phyloP scores from a whole-genome alignment of 345 rosid genomes.

The Erysimum cheiranthoides region DNA sequence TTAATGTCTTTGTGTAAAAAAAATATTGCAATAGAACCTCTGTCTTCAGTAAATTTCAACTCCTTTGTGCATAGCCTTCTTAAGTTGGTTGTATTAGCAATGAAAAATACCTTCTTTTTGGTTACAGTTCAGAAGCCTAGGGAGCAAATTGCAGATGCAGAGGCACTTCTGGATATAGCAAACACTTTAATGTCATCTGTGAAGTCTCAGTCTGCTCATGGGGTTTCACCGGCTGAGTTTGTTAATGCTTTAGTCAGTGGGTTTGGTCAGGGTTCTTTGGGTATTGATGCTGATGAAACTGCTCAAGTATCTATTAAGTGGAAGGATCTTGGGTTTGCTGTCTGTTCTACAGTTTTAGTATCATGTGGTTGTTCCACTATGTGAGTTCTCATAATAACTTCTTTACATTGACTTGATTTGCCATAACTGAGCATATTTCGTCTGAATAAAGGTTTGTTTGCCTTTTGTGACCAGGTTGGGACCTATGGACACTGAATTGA shows the following conservation, averaged over 20 bases:
- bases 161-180: constrained; percentile 76
- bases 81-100: background rate
- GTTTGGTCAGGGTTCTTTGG: constrained; percentile 55
- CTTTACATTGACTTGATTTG: constrained; percentile 8
- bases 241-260: constrained; percentile 55
- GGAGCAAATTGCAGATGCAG: constrained; percentile 95
- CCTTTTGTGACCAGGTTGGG: constrained; percentile 66
- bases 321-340: constrained; percentile 71
- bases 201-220: constrained; percentile 67
- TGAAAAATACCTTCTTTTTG: background rate
- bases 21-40: background rate
- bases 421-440: background rate
- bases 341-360: constrained; percentile 57
- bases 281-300: constrained; percentile 48
- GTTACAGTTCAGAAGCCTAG: constrained; percentile 77
- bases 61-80: background rate
- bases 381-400: constrained; percentile 54
- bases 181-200: constrained; percentile 71
- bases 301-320: constrained; percentile 59
- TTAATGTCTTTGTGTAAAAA: background rate
- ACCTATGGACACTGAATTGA: constrained; percentile 82
- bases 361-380: constrained; percentile 73
- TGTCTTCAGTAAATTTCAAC: too few relatives aligned
- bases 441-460: constrained; percentile 9
- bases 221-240: constrained; percentile 69